Base-by-base conservation (phyloP, 2,329 filamentous ascomycete genomes). In the Aureobasidium namibiae region DNA sequence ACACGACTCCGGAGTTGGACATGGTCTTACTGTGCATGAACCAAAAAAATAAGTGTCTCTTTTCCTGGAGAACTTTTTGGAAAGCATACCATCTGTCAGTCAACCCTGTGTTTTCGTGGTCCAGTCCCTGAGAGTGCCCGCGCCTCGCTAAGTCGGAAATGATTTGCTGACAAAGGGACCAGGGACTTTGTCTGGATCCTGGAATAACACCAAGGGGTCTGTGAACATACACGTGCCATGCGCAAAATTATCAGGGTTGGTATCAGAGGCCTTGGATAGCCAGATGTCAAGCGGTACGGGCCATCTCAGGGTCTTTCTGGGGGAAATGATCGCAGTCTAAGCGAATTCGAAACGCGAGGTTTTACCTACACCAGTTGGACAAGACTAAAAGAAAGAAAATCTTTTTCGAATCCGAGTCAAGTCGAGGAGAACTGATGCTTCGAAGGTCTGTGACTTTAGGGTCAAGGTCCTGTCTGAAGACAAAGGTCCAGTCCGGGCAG, bases 271-370 rank as follows among this genome's bases (percentile, higher is more conserved):
- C 54, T 31, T 57, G 42, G 42, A n/a, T 39, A 48, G 23, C 33
- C 39, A 57, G 31, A 13, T 48, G 54, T 57, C 54, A 57, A 48
- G 54, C 42, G 53, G 53, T 46, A 45, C 41, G 53, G 53, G 41
- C 53, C 53, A 54, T 57, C 14, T 48, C 41, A 57, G 54, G 54
- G 54, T 57, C 54, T 56, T 7, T 31, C 31, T 46, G 54, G 54
- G 52, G 54, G 54, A 57, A 48, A 46, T 57, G 31, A 39, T 18
- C 33, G 39, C 24, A 16, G 39, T 38, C 33, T 33, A 14, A 48
- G 31, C 33, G 31, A 26, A 21, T 18, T 13, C 45, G 52, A 56
- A 57, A 57, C 54, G 16, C 54, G 34, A 46, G 23, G 23, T 48
- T 57, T 39, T 46, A 46, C 33, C 7, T 23, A 42, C 42, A 24